A percentile compares a stretch with the other conserved stretches of the same genome.
phyloP scores from a whole-genome alignment of 345 rosid species.

The Gossypioides kirkii region DNA sequence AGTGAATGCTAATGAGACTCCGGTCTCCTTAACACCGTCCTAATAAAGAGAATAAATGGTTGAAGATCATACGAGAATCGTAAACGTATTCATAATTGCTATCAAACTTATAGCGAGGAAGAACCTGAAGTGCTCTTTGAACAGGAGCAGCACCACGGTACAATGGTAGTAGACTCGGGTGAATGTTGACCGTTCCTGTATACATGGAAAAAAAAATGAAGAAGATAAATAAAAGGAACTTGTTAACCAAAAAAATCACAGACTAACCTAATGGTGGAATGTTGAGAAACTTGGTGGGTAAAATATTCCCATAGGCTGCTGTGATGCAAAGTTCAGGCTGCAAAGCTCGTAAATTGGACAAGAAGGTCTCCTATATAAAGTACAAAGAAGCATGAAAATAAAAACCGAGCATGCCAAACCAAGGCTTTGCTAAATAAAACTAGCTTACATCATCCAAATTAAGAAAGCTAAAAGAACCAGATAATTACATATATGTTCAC shows the following conservation, averaged over 20 bases:
- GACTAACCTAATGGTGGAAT: constrained; percentile 76
- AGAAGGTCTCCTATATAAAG: constrained; percentile 54
- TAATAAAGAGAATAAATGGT: constrained; percentile 32
- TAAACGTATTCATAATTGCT: constrained; percentile 7
- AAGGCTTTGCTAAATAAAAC: background rate
- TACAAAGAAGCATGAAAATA: background rate
- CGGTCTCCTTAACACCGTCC: constrained; percentile 89
- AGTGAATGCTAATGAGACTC: constrained; percentile 87
- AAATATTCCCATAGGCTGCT: constrained; percentile 94
- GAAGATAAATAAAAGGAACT: background rate
- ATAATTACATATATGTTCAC: background rate
- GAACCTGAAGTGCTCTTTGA: constrained; percentile 85
- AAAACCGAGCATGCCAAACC: background rate
- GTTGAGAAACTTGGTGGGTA: constrained; percentile 77
- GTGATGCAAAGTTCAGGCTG: constrained; percentile 88
- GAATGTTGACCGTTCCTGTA: constrained; percentile 90
- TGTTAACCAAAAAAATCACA: background rate
- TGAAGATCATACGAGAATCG: constrained; percentile 8
- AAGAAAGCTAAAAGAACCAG: background rate
- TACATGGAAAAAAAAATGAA: background rate
- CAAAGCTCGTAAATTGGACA: constrained; percentile 60
- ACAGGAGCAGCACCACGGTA: constrained; percentile 99
- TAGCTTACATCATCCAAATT: background rate
- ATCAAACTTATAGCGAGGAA: constrained; percentile 5
- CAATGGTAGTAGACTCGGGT: constrained; percentile 79